phyloP scores from a whole-genome alignment of 2,329 filamentous ascomycete genomes.

The Cercospora sp. region DNA sequence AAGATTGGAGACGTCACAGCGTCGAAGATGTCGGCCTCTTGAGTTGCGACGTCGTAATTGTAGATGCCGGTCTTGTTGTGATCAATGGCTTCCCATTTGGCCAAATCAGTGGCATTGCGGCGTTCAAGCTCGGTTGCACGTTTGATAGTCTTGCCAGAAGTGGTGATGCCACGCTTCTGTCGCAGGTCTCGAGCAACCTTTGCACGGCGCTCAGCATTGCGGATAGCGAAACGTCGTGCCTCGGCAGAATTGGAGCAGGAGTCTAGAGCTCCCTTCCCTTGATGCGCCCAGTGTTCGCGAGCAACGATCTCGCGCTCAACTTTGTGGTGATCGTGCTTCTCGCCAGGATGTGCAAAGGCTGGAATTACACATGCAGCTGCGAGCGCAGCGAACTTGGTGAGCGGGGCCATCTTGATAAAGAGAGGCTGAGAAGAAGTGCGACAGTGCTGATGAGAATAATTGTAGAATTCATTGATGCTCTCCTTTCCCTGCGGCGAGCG shows the following conservation, averaged over 20 bases:
- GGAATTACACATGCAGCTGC: slow-evolving; percentile 23
- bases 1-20: slow-evolving; percentile 32
- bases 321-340: slow-evolving; percentile 37
- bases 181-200: slow-evolving; percentile 17
- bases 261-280: slow-evolving; percentile 21
- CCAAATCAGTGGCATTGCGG: slow-evolving; percentile 27
- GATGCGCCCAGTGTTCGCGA: slow-evolving; percentile 28
- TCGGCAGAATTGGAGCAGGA: slow-evolving; percentile 18
- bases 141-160: slow-evolving; percentile 8
- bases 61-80: slow-evolving; percentile 33
- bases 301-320: slow-evolving; percentile 37
- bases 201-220: slow-evolving; percentile 21
- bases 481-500: neutral
- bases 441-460: slow-evolving; percentile 4
- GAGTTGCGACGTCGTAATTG: slow-evolving; percentile 28
- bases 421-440: slow-evolving; percentile 10
- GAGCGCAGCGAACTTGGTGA: slow-evolving; percentile 22
- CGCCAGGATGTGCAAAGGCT: slow-evolving; percentile 37
- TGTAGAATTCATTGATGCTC: neutral
- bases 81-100: slow-evolving; percentile 37
- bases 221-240: slow-evolving; percentile 18
- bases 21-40: slow-evolving; percentile 30
- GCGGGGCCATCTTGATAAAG: slow-evolving; percentile 17
- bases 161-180: slow-evolving; percentile 20
- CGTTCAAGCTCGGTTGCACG: slow-evolving; percentile 23